phyloP scores from a whole-genome alignment of 208 protist genomes.

The Lotmaria passim region DNA sequence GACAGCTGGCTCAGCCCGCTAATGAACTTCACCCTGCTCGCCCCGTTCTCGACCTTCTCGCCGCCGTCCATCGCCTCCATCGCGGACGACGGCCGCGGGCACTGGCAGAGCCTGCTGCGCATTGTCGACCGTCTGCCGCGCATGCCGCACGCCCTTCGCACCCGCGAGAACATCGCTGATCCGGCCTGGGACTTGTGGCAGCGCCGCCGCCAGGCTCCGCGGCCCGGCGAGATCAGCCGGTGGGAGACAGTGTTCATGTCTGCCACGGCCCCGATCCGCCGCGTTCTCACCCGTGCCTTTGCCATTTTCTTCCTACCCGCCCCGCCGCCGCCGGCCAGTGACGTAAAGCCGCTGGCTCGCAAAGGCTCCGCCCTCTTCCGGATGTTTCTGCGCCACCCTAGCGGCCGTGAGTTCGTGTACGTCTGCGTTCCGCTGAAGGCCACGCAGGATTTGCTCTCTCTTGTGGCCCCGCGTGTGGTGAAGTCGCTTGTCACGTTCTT shows the following conservation, averaged over 20 bases:
- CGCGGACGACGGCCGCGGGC: constrained; percentile 38
- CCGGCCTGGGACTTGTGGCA: constrained; percentile 62
- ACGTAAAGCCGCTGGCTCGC: background rate
- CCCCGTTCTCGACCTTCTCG: constrained; percentile 50
- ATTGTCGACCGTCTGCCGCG: constrained; percentile 56
- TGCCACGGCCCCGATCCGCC: constrained; percentile 46
- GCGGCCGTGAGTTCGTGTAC: constrained; percentile 64
- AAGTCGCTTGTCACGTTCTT: constrained; percentile 60
- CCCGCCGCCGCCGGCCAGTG: background rate
- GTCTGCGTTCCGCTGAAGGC: constrained; percentile 73
- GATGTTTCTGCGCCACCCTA: constrained; percentile 65
- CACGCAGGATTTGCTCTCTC: constrained; percentile 51
- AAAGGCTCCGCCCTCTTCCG: constrained; percentile 48
- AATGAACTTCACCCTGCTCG: constrained; percentile 59
- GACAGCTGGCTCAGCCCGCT: constrained; percentile 79
- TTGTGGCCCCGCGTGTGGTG: constrained; percentile 53
- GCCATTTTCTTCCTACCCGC: constrained; percentile 49
- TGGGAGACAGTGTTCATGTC: constrained; percentile 32
- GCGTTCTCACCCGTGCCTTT: constrained; percentile 40
- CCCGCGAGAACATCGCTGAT: constrained; percentile 39
- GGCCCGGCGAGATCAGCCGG: constrained; percentile 18
- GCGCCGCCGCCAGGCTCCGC: constrained; percentile 31
- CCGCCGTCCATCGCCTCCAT: constrained; percentile 39
- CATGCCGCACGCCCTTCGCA: constrained; percentile 42
- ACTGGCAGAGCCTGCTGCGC: constrained; percentile 42